Evolutionary conservation across 768 basidiomycete species (phyloP).

Genomic region (Cantharellus anzutake): DNA sequence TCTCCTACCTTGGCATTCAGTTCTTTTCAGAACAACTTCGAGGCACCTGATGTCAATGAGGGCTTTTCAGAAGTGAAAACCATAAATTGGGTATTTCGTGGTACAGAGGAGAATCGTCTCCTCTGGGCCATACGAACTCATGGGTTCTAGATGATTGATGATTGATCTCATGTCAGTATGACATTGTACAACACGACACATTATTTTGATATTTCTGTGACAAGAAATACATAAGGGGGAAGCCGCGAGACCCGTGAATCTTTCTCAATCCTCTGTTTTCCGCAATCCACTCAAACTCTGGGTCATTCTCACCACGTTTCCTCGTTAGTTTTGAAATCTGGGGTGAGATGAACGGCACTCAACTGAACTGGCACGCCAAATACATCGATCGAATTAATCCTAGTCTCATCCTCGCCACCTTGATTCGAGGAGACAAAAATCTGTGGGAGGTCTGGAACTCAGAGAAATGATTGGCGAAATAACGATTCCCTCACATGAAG

Average conservation of each 20-base stretch:
- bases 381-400: slow-evolving; percentile 48
- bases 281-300: too few relatives aligned
- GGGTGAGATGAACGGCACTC: neutral
- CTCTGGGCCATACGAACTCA: slow-evolving; percentile 55
- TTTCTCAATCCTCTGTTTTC: too few relatives aligned
- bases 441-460: slow-evolving; percentile 16
- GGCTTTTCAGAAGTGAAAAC: slow-evolving; percentile 60
- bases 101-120: slow-evolving; percentile 45
- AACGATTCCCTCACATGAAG: slow-evolving; percentile 32
- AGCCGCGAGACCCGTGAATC: too few relatives aligned
- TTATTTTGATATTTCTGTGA: too few relatives aligned
- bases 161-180: too few relatives aligned
- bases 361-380: slow-evolving; percentile 41
- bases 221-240: too few relatives aligned
- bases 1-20: slow-evolving; percentile 8
- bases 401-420: slow-evolving; percentile 39
- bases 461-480: neutral
- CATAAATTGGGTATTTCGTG: slow-evolving; percentile 68
- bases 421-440: slow-evolving; percentile 55
- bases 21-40: slow-evolving; percentile 16
- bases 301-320: too few relatives aligned
- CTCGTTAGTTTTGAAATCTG: neutral
- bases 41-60: slow-evolving; percentile 47
- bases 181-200: too few relatives aligned
- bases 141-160: neutral